Evolutionary conservation across 2,329 filamentous ascomycete species (phyloP).

Genomic region (Xylaria sp.): DNA sequence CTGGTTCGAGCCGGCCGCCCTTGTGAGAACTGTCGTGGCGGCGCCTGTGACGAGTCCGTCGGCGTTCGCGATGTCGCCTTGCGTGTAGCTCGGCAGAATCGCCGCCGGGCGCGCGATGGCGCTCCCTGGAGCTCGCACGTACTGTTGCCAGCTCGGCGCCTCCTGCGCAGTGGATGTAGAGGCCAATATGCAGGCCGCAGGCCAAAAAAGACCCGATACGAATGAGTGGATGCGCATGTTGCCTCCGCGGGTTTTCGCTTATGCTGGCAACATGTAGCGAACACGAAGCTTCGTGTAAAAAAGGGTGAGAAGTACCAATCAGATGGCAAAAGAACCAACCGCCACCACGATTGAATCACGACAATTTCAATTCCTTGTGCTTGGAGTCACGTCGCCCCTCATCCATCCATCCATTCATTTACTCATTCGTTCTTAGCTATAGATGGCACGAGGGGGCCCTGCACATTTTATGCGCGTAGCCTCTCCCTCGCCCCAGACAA

Average conservation of each 20-base stretch:
- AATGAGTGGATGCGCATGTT: conserved; percentile 19
- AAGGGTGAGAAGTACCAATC: background rate
- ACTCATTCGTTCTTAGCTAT: background rate
- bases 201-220: conserved; percentile 24
- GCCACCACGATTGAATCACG: background rate
- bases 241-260: background rate
- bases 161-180: conserved; percentile 31
- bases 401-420: too few relatives aligned
- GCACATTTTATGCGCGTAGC: background rate
- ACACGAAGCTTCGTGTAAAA: background rate
- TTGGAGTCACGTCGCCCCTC: too few relatives aligned
- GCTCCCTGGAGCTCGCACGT: conserved; percentile 53
- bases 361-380: background rate
- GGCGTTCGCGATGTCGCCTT: conserved; percentile 55
- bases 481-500: background rate
- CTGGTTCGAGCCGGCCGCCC: conserved; percentile 35
- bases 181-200: conserved; percentile 21
- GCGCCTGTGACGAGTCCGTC: conserved; percentile 47
- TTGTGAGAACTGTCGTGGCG: conserved; percentile 50
- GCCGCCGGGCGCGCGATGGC: conserved; percentile 49
- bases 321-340: background rate
- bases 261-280: background rate
- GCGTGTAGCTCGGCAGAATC: conserved; percentile 50
- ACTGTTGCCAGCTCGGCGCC: conserved; percentile 52
- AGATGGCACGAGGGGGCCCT: background rate